Conservation (phyloP, 164 flowering plant genomes). For the Protea cynaroides region DNA sequence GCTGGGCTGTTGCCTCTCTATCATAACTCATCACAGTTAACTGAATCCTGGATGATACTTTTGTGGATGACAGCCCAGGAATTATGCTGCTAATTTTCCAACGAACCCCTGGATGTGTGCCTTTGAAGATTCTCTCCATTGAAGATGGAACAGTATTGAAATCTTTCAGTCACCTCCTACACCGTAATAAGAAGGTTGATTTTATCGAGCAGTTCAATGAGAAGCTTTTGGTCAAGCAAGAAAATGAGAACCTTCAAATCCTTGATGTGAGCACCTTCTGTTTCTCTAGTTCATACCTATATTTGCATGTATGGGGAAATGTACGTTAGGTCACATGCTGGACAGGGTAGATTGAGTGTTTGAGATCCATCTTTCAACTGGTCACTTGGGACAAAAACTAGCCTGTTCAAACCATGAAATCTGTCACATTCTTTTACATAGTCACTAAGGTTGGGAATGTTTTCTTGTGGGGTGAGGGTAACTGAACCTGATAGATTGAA, state of each 20-base stretch:
- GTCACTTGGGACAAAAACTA: no score
- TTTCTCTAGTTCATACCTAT: no score
- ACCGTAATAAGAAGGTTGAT: constrained; percentile 30
- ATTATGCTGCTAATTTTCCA: constrained; percentile 27
- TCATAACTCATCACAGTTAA: no score
- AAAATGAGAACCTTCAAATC: constrained; percentile 29
- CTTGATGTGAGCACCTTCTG: constrained; percentile 20
- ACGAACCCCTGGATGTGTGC: constrained; percentile 23
- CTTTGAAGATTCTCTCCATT: constrained; percentile 27
- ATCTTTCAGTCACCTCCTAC: constrained; percentile 25
- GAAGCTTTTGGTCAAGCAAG: constrained; percentile 28
- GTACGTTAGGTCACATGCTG: no score
- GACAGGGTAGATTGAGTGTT: no score
- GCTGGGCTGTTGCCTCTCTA: not conserved
- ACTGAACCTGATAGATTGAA: no score
- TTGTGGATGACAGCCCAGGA: constrained; percentile 21
- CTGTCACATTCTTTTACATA: no score
- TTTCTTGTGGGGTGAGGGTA: no score
- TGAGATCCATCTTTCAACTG: no score
- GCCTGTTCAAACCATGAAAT: no score
- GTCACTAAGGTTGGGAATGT: no score
- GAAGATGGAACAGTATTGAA: constrained; percentile 29
- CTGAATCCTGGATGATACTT: not conserved
- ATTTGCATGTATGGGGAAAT: no score
- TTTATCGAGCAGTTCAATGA: constrained; percentile 29